Evolutionary conservation across 768 basidiomycete species (phyloP).

Genomic region (Termitomyces heimii): DNA sequence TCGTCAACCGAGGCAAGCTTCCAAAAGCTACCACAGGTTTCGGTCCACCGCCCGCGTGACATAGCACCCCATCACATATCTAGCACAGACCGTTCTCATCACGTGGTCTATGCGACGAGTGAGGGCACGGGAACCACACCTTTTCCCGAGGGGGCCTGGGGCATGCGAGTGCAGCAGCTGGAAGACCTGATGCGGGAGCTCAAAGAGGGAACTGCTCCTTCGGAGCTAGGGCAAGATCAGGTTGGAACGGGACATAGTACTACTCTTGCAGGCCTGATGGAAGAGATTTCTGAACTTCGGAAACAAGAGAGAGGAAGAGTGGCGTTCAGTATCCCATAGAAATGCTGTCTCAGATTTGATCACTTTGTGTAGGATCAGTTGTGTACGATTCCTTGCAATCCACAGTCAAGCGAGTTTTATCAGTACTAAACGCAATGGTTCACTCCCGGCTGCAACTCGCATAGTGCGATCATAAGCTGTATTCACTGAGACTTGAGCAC

Average conservation of each 20-base stretch:
- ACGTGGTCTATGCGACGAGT: too few relatives aligned
- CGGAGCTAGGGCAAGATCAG: background rate
- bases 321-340: background rate
- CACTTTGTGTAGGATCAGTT: background rate
- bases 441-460: too few relatives aligned
- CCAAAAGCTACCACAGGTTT: background rate
- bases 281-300: background rate
- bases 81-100: background rate
- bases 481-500: background rate
- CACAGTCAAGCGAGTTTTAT: background rate
- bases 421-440: background rate
- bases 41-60: background rate
- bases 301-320: background rate
- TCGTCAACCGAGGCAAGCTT: background rate
- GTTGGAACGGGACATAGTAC: slow-evolving; percentile 3
- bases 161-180: slow-evolving; percentile 2
- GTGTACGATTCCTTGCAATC: too few relatives aligned
- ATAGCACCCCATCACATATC: background rate
- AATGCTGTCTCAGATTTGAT: background rate
- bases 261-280: background rate
- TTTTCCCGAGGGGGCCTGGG: background rate
- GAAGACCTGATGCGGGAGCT: slow-evolving; percentile 4
- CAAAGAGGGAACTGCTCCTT: background rate
- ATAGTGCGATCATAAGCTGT: background rate
- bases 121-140: background rate